Percentiles rank a stretch among this genome's conserved stretches.
phyloP scores from a whole-genome alignment of 352 stramenopile genomes.

The Phytophthora sojae region DNA sequence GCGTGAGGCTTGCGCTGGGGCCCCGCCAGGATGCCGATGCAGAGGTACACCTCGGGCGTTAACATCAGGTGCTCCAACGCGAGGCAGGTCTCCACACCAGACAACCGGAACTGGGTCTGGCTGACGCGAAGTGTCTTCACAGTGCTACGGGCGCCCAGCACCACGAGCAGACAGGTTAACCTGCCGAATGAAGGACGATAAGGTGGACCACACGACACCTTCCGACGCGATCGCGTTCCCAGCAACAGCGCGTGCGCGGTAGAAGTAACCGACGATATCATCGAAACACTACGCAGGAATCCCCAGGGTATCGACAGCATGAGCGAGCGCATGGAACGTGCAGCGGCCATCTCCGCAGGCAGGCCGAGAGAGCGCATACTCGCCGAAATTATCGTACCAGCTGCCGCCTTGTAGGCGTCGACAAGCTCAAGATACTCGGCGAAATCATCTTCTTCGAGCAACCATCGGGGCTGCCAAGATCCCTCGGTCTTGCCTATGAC shows the following conservation, averaged over 20 bases:
- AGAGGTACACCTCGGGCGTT: constrained; percentile 11
- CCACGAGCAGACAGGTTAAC: constrained; percentile 3
- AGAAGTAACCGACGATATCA: not conserved
- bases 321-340: constrained; percentile 1
- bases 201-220: constrained; percentile 3
- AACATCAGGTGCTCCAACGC: not conserved
- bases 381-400: not conserved
- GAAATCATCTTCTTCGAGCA: constrained; percentile 15
- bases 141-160: not conserved
- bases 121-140: not conserved
- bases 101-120: not conserved
- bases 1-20: constrained; percentile 10
- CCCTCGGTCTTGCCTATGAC: not conserved
- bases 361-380: not conserved
- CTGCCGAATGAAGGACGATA: constrained; percentile 3
- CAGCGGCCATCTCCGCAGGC: not conserved
- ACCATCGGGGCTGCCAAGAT: not conserved
- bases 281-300: not conserved
- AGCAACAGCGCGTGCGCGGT: not conserved
- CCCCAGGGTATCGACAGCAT: not conserved
- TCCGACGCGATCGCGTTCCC: not conserved
- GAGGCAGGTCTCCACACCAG: not conserved
- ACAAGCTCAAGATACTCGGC: constrained; percentile 1
- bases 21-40: not conserved
- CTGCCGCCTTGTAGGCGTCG: not conserved